phyloP scores from a whole-genome alignment of 805 yeast genomes.

The Jamesozyma rosinii region DNA sequence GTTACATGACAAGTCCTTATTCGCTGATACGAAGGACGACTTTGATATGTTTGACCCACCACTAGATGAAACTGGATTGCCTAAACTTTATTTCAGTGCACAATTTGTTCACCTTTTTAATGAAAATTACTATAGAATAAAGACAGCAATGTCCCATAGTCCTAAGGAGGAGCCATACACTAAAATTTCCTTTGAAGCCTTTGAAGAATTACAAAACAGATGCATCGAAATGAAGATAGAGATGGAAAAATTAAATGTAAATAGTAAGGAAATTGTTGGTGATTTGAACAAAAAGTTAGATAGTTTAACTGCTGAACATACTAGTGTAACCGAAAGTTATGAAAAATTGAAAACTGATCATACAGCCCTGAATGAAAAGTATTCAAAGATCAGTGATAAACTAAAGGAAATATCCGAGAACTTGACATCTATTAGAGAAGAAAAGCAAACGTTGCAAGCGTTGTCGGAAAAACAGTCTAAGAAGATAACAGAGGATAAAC shows the following conservation, averaged over 20 bases:
- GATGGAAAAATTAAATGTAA: constrained; percentile 26
- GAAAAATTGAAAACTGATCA: constrained; percentile 1
- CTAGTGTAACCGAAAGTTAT: background rate
- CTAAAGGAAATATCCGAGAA: constrained; percentile 3
- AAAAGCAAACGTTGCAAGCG: constrained; percentile 15
- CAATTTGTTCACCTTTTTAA: constrained; percentile 56
- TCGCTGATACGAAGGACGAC: constrained; percentile 46
- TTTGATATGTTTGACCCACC: constrained; percentile 41
- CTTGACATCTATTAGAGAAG: constrained; percentile 17
- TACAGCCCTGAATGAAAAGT: constrained; percentile 9
- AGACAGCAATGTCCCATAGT: constrained; percentile 60
- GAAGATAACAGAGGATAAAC: constrained; percentile 28
- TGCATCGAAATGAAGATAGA: constrained; percentile 29
- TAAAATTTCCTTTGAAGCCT: constrained; percentile 49
- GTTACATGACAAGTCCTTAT: constrained; percentile 49
- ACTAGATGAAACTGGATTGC: constrained; percentile 78
- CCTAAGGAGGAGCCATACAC: constrained; percentile 66
- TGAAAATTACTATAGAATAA: constrained; percentile 61
- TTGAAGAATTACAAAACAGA: constrained; percentile 34
- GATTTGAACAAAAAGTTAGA: constrained; percentile 13
- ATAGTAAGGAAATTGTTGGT: constrained; percentile 17
- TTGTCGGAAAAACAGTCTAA: constrained; percentile 30
- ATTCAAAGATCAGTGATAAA: constrained; percentile 5
- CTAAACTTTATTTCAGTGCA: constrained; percentile 65
- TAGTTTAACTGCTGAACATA: constrained; percentile 14